Percentiles rank a stretch among this genome's conserved stretches.
Evolutionary conservation across 2,329 filamentous ascomycete species (phyloP).

Genomic region (Trichophyton verrucosum): DNA sequence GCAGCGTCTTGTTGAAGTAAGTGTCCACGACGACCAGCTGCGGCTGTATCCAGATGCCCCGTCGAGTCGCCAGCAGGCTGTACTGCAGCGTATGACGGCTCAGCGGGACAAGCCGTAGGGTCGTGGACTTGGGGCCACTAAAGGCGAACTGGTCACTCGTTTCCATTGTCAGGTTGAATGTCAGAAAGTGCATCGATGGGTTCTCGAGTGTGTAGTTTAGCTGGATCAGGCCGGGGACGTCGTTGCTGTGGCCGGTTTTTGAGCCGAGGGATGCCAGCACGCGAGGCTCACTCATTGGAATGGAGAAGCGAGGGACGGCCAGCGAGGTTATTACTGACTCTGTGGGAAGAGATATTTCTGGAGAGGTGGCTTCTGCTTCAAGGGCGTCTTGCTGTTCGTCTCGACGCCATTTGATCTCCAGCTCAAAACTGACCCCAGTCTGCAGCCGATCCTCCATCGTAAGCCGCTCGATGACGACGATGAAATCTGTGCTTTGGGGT

Average conservation of each 20-base stretch:
- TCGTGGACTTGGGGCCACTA: slow-evolving; percentile 70
- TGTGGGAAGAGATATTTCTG: not conserved
- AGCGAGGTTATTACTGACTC: slow-evolving; percentile 49
- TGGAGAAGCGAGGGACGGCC: slow-evolving; percentile 63
- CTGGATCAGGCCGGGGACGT: slow-evolving; percentile 29
- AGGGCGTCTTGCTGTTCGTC: slow-evolving; percentile 23
- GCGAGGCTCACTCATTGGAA: slow-evolving; percentile 74
- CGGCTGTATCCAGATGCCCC: slow-evolving; percentile 57
- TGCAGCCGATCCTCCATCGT: slow-evolving; percentile 71
- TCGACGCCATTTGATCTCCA: slow-evolving; percentile 68
- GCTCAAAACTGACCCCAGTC: slow-evolving; percentile 58
- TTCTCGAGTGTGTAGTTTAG: slow-evolving; percentile 73
- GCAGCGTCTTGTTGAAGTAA: slow-evolving; percentile 84
- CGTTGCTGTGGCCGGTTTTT: slow-evolving; percentile 16
- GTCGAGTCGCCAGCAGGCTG: slow-evolving; percentile 54
- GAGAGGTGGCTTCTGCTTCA: slow-evolving; percentile 7
- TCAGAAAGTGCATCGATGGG: slow-evolving; percentile 84
- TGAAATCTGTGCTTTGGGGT: slow-evolving; percentile 60
- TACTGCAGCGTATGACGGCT: slow-evolving; percentile 64
- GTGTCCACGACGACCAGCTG: slow-evolving; percentile 69
- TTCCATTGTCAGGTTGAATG: slow-evolving; percentile 86
- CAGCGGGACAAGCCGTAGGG: slow-evolving; percentile 69
- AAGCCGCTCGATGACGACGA: slow-evolving; percentile 60
- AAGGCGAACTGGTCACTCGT: slow-evolving; percentile 88
- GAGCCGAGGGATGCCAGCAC: slow-evolving; percentile 48